These are phyloP conservation scores for Naganishia onofrii DNA, from an alignment of 768 basidiomycete genomes.

Conservation along the genomic window DNA sequence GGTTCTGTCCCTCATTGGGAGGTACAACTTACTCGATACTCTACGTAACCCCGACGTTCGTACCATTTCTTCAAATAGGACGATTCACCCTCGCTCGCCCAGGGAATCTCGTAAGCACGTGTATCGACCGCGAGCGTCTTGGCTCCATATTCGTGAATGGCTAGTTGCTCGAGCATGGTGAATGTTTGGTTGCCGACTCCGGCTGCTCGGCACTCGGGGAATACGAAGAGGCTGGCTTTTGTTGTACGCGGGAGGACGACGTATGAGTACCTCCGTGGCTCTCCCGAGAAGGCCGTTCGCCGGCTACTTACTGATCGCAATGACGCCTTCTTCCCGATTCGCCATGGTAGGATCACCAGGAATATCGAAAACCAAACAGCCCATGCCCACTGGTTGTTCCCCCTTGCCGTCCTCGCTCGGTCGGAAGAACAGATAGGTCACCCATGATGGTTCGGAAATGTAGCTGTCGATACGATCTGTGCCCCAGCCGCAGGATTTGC, in stretches of 20 bases:
- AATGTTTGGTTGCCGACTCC: slow-evolving; percentile 34
- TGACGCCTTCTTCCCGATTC: slow-evolving; percentile 16
- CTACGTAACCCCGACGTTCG: slow-evolving; percentile 31
- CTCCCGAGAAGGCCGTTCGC: not conserved
- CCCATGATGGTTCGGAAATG: slow-evolving; percentile 19
- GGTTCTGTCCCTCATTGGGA: too few species aligned
- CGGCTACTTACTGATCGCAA: slow-evolving; percentile 35
- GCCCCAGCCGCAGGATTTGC: slow-evolving; percentile 22
- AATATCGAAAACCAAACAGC: slow-evolving; percentile 36
- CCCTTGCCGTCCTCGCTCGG: slow-evolving; percentile 4
- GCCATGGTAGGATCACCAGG: slow-evolving; percentile 33
- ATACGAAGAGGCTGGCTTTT: slow-evolving; percentile 42
- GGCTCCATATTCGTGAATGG: slow-evolving; percentile 32
- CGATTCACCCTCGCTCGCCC: slow-evolving; percentile 16
- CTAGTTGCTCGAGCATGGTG: slow-evolving; percentile 34
- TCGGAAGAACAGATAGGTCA: slow-evolving; percentile 6
- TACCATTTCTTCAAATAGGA: slow-evolving; percentile 34
- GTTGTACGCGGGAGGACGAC: not conserved
- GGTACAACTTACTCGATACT: slow-evolving; percentile 33
- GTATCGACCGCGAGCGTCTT: slow-evolving; percentile 38
- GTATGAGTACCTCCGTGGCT: not conserved
- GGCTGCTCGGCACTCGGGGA: slow-evolving; percentile 28
- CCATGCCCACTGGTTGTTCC: slow-evolving; percentile 39
- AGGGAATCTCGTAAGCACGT: slow-evolving; percentile 28
- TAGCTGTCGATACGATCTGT: slow-evolving; percentile 13